Evolutionary conservation across 2,329 filamentous ascomycete genomes (phyloP).

Genomic region (Xenoacremonium recifei): DNA sequence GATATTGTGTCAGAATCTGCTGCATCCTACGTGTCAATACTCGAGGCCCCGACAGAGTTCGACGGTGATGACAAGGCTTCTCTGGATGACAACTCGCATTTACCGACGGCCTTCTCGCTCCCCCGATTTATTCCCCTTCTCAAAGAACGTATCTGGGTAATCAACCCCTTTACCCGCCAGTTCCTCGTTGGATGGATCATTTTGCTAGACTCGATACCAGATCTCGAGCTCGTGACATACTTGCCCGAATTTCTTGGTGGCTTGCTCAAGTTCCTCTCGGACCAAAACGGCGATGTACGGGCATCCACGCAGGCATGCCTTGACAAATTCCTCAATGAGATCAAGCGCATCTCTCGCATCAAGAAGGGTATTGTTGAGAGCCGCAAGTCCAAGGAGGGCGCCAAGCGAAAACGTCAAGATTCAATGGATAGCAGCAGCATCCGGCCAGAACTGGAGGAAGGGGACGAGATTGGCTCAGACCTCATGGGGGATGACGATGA

Average conservation of each 20-base stretch:
- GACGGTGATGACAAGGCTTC: slow-evolving; percentile 46
- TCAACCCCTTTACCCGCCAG: slow-evolving; percentile 91
- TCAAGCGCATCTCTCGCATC: slow-evolving; percentile 88
- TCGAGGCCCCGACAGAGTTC: slow-evolving; percentile 58
- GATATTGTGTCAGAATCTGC: slow-evolving; percentile 96
- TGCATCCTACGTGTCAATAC: slow-evolving; percentile 87
- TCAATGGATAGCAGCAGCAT: slow-evolving; percentile 67
- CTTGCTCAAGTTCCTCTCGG: slow-evolving; percentile 86
- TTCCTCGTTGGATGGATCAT: slow-evolving; percentile 97
- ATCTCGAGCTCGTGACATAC: slow-evolving; percentile 90
- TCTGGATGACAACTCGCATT: slow-evolving; percentile 44
- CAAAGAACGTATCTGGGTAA: slow-evolving; percentile 89
- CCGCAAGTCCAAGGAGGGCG: slow-evolving; percentile 66
- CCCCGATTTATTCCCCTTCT: slow-evolving; percentile 88
- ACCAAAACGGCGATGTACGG: slow-evolving; percentile 90
- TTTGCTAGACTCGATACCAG: slow-evolving; percentile 91
- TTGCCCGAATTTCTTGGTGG: slow-evolving; percentile 89
- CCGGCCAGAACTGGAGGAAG: slow-evolving; percentile 57
- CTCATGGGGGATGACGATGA: slow-evolving; percentile 56
- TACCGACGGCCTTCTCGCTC: slow-evolving; percentile 89
- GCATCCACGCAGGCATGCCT: slow-evolving; percentile 85
- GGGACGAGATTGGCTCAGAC: slow-evolving; percentile 58
- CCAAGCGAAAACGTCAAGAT: slow-evolving; percentile 66
- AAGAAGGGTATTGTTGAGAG: slow-evolving; percentile 92
- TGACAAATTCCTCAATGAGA: slow-evolving; percentile 88